A percentile compares a stretch with the other conserved stretches of the same genome.
These are phyloP conservation scores for Aspergillus transmontanensis DNA, from an alignment of 2,329 filamentous ascomycete genomes.

Conservation along the genomic window DNA sequence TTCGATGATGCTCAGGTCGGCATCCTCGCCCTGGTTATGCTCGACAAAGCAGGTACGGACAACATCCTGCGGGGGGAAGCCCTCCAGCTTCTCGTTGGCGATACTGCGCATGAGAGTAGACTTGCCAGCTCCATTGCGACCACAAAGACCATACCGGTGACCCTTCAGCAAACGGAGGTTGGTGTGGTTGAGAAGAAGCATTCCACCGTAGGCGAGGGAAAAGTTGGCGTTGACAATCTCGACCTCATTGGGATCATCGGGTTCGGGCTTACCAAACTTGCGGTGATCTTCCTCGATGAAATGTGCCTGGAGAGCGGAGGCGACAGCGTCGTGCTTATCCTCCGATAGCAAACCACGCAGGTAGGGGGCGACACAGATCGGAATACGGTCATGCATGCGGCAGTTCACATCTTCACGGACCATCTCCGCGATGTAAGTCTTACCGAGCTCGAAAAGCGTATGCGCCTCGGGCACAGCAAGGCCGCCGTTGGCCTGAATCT, in stretches of 20 bases:
- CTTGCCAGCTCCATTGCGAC: slow-evolving; percentile 95
- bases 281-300: slow-evolving; percentile 84
- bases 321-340: slow-evolving; percentile 65
- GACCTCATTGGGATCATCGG: slow-evolving; percentile 87
- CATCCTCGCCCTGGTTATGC: slow-evolving; percentile 98
- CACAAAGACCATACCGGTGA: slow-evolving; percentile 94
- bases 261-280: slow-evolving; percentile 79
- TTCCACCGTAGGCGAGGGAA: slow-evolving; percentile 95
- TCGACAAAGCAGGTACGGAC: slow-evolving; percentile 97
- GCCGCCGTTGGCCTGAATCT: slow-evolving; percentile 71
- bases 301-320: slow-evolving; percentile 72
- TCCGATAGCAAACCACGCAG: slow-evolving; percentile 69
- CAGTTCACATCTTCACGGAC: slow-evolving; percentile 86
- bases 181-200: slow-evolving; percentile 94
- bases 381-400: slow-evolving; percentile 74
- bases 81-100: slow-evolving; percentile 91
- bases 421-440: slow-evolving; percentile 78
- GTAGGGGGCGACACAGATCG: slow-evolving; percentile 71
- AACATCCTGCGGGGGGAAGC: slow-evolving; percentile 89
- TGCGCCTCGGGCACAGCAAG: slow-evolving; percentile 64
- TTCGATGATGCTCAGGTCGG: slow-evolving; percentile 91
- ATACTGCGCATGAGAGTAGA: slow-evolving; percentile 99
- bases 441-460: slow-evolving; percentile 66
- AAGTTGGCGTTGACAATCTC: slow-evolving; percentile 99
- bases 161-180: slow-evolving; percentile 93